A percentile compares a stretch with the other conserved stretches of the same genome.
These are phyloP conservation scores for Debaryomyces sp. DNA, from an alignment of 1,139 yeast species.

Conservation along the genomic window DNA sequence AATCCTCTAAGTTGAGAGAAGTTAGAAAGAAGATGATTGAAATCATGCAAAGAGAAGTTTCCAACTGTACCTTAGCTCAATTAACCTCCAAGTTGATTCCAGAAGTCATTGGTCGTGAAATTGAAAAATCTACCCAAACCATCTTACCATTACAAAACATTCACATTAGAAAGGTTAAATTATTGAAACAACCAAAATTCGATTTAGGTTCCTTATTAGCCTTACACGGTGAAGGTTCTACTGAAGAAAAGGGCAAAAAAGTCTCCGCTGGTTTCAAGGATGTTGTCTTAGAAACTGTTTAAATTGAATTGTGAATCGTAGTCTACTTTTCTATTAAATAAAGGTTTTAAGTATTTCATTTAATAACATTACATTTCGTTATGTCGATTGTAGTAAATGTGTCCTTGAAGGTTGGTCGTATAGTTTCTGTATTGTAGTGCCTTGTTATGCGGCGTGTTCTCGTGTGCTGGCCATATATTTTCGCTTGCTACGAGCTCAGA, in stretches of 20 bases:
- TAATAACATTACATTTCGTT: conserved; percentile 8
- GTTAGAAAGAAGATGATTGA: conserved; percentile 55
- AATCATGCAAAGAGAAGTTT: conserved; percentile 56
- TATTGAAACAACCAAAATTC: conserved; percentile 56
- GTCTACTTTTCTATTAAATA: conserved; percentile 7
- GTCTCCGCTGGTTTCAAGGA: conserved; percentile 54
- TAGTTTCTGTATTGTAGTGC: neutral
- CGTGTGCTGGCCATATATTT: neutral
- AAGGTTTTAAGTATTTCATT: conserved; percentile 3
- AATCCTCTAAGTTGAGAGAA: conserved; percentile 53
- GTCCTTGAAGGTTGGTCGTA: neutral
- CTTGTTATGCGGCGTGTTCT: neutral
- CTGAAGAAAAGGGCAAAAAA: conserved; percentile 57
- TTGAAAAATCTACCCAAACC: conserved; percentile 54
- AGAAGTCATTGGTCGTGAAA: conserved; percentile 57
- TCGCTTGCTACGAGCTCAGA: neutral
- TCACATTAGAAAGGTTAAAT: conserved; percentile 56
- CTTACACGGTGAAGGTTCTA: conserved; percentile 53
- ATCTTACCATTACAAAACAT: conserved; percentile 56
- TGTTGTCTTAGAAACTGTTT: conserved; percentile 53
- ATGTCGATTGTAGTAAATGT: neutral
- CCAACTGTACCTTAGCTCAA: conserved; percentile 53
- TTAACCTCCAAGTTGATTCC: conserved; percentile 55
- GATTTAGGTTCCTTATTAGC: conserved; percentile 55
- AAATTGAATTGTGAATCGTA: conserved; percentile 18